Base-by-base conservation (phyloP, 2,329 filamentous ascomycete species). In the Botrytis hyacinthi region DNA sequence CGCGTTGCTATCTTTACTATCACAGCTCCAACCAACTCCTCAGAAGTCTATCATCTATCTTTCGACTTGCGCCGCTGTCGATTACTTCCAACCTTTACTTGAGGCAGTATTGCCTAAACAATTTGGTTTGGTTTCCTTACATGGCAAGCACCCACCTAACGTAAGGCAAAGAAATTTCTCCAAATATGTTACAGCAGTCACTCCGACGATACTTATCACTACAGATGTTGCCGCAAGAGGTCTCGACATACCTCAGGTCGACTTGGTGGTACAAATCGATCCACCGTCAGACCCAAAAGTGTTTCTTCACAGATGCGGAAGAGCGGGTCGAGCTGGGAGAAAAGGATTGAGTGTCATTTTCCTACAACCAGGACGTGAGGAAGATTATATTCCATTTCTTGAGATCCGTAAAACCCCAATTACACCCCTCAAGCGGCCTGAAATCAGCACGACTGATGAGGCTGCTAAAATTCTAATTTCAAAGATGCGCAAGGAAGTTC, bases 181-280 rank as follows among this genome's bases (percentile, higher is more conserved):
- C 76, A 90, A 89, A 73, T 98, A 98, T 80, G 85, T 93, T 35
- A 91, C 90, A 73, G 90, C 93, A 1, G 88, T 92, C 1, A 89
- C 89, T 0, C 93, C 95, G 0, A 91, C 92, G 1, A 87, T 99
- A 48, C 89, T 99, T 18, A 86, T 99, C 10, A 98, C 95, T 10
- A 98, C 96, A 29, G 95, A 98, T 81, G 90, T 98, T 40, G 94
- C 95, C 3, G 93, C 95, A 4, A 90, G 95, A 74, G 95, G 95
- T 22, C 87, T 98, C 7, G 95, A 98, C 81, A 96, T 98, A 72
- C 94, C 95, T 0, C 90, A 94, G 73, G 94, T 98, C 57, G 95
- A 98, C 80, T 87, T 98, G 2, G 95, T 98, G 7, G 88, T 97
- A 0, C 95, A 98, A 81, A 86, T 98, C 61, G 95, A 98, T 80